These are phyloP conservation scores for Tetradesmus obliquus DNA, from an alignment of 139 green algal genomes.

Conservation along the genomic window DNA sequence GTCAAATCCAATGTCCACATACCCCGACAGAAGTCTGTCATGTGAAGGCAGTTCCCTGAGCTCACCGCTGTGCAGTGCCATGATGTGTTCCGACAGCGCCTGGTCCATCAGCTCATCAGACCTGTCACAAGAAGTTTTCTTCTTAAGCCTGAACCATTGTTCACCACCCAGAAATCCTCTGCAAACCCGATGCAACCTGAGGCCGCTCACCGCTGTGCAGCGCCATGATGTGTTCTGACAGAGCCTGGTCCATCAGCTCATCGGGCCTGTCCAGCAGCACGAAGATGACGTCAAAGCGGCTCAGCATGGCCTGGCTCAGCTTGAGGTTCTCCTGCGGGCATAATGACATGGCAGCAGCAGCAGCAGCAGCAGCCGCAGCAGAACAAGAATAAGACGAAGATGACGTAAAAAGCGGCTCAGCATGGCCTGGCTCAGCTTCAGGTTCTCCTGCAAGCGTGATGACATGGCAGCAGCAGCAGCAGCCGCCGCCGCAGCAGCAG, in stretches of 20 bases:
- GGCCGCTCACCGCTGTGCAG: constrained; percentile 74
- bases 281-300: constrained; percentile 96
- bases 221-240: constrained; percentile 93
- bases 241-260: constrained; percentile 72
- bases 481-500: neutral
- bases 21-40: too few relatives aligned
- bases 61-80: constrained; percentile 84
- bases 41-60: too few relatives aligned
- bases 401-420: constrained; percentile 38
- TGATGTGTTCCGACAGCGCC: constrained; percentile 88
- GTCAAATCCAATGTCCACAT: too few relatives aligned
- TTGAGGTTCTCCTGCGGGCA: constrained; percentile 87
- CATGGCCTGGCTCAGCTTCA: constrained; percentile 83
- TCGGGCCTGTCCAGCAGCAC: constrained; percentile 91
- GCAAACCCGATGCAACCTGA: too few relatives aligned
- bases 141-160: too few relatives aligned
- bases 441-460: constrained; percentile 78
- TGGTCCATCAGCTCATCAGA: constrained; percentile 83
- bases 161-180: too few relatives aligned
- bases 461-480: neutral
- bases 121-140: neutral
- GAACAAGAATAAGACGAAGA: too few relatives aligned
- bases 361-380: neutral
- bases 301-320: constrained; percentile 77
- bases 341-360: neutral